These are phyloP conservation scores for Dalbergia cochinchinensis DNA, from an alignment of 306 rosid species.

Conservation along the genomic window DNA sequence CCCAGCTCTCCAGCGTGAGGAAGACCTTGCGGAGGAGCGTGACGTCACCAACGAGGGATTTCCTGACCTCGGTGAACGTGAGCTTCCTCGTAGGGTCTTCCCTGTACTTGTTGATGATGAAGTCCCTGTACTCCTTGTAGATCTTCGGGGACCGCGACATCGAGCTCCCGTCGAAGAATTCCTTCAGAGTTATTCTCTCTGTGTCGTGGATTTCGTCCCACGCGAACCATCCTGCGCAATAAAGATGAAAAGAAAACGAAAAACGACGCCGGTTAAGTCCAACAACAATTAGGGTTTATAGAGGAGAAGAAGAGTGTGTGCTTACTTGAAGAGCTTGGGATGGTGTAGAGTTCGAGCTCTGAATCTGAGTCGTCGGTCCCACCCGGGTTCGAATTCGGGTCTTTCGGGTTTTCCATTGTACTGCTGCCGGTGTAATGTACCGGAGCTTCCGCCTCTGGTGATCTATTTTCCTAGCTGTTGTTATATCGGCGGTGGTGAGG, in stretches of 20 bases:
- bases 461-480: background rate
- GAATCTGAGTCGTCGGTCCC: conserved; percentile 80
- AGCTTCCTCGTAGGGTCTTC: conserved; percentile 90
- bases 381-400: conserved; percentile 60
- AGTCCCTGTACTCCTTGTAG: conserved; percentile 88
- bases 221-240: conserved; percentile 84
- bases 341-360: conserved; percentile 93
- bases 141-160: conserved; percentile 74
- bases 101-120: conserved; percentile 83
- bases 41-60: conserved; percentile 89
- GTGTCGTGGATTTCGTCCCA: conserved; percentile 95
- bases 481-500: background rate
- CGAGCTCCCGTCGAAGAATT: conserved; percentile 80
- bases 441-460: conserved; percentile 1
- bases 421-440: background rate
- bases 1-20: conserved; percentile 74
- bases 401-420: conserved; percentile 60
- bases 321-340: conserved; percentile 91
- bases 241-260: background rate
- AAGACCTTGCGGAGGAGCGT: conserved; percentile 78
- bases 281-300: conserved; percentile 24
- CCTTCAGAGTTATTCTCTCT: conserved; percentile 67
- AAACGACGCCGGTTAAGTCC: conserved; percentile 30
- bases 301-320: conserved; percentile 7
- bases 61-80: conserved; percentile 84